A percentile compares a stretch with the other conserved stretches of the same genome.
These are phyloP conservation scores for Cymodocea nodosa DNA, from an alignment of 116 monocot species.

Conservation along the genomic window DNA sequence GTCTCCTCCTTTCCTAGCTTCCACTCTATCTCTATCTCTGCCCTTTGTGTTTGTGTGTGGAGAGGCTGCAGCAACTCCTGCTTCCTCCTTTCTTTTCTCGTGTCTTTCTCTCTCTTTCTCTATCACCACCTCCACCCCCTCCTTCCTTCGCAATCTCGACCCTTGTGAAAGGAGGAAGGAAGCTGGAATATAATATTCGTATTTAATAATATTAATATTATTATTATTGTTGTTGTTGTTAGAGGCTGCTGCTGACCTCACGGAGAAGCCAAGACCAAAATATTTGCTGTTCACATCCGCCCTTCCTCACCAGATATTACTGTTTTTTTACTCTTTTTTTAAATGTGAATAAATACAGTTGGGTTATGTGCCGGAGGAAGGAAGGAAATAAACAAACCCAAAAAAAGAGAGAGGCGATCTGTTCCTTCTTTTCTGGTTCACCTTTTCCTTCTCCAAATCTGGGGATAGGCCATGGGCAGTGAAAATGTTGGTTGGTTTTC, in stretches of 20 bases:
- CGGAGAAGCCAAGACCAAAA: conserved; percentile 9
- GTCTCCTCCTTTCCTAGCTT: conserved; percentile 11
- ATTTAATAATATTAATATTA: conserved; percentile 13
- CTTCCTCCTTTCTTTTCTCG: conserved; percentile 13
- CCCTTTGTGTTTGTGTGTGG: background rate
- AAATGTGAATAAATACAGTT: background rate
- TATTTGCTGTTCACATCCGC: conserved; percentile 27
- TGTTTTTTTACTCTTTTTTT: conserved; percentile 3
- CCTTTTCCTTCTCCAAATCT: background rate
- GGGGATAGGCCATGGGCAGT: background rate
- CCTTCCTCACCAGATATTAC: background rate
- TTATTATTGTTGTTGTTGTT: conserved; percentile 9
- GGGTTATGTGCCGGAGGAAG: background rate
- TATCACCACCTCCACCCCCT: conserved; percentile 11
- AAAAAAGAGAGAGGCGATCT: conserved; percentile 18
- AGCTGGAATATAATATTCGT: conserved; percentile 3
- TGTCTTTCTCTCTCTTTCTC: conserved; percentile 11
- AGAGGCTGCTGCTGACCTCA: conserved; percentile 16
- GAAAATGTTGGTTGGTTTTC: too few species aligned
- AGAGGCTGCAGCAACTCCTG: background rate
- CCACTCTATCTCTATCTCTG: conserved; percentile 14
- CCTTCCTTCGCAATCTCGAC: conserved; percentile 32
- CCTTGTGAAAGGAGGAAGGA: conserved; percentile 31
- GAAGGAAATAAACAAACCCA: background rate
- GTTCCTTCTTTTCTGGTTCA: background rate